These are phyloP conservation scores for Calonectria hawksworthii DNA, from an alignment of 2,329 filamentous ascomycete genomes.

Conservation along the genomic window DNA sequence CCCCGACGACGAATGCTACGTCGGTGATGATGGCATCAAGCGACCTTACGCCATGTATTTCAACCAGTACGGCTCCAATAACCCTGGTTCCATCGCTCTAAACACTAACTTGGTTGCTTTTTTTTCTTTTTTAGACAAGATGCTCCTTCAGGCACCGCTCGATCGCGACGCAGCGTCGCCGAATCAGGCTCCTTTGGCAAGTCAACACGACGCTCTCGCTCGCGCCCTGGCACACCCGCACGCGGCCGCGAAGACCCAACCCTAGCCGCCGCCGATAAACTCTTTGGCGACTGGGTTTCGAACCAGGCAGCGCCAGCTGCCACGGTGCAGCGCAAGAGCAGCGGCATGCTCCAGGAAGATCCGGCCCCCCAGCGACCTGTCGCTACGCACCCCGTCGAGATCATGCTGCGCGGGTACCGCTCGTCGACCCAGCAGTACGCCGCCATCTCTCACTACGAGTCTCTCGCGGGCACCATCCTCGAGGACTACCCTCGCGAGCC, in stretches of 20 bases:
- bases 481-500: constrained; percentile 94
- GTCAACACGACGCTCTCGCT: constrained; percentile 74
- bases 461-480: constrained; percentile 86
- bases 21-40: constrained; percentile 75
- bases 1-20: constrained; percentile 76
- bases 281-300: constrained; percentile 72
- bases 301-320: constrained; percentile 56
- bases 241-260: constrained; percentile 72
- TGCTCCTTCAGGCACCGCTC: constrained; percentile 61
- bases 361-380: constrained; percentile 52
- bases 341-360: constrained; percentile 56
- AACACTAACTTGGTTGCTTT: constrained; percentile 20
- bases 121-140: constrained; percentile 60
- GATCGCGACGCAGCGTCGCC: constrained; percentile 67
- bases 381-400: constrained; percentile 72
- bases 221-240: constrained; percentile 71
- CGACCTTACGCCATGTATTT: constrained; percentile 77
- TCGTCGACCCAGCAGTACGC: constrained; percentile 80
- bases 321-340: constrained; percentile 53
- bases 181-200: constrained; percentile 77
- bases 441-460: constrained; percentile 89
- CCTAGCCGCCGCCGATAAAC: constrained; percentile 71
- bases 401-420: constrained; percentile 87
- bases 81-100: not conserved
- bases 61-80: constrained; percentile 64